A percentile compares a stretch with the other conserved stretches of the same genome.
Conservation (phyloP, 2,329 filamentous ascomycete genomes). For the Thermoascus crustaceus region DNA sequence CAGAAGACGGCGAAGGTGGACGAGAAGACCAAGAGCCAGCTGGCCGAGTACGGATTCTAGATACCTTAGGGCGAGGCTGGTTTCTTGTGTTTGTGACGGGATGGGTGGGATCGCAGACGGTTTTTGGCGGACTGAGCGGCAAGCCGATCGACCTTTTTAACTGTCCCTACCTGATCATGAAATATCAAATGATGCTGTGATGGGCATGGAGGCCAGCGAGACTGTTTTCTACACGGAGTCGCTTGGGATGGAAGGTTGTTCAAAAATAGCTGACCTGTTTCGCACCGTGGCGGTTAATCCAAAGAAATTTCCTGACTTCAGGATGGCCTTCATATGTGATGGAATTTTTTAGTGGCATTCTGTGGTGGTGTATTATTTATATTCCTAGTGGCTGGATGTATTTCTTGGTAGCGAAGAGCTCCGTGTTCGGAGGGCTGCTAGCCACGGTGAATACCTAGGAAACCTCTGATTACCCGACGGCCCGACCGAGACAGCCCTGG, state of each 20-base stretch:
- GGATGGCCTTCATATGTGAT: constrained; percentile 11
- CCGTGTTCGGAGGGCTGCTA: too few relatives aligned
- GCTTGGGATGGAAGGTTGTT: constrained; percentile 35
- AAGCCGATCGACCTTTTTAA: constrained; percentile 34
- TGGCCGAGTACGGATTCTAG: constrained; percentile 89
- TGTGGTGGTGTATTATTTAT: not conserved
- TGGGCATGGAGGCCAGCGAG: constrained; percentile 24
- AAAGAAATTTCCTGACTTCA: constrained; percentile 32
- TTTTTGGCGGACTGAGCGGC: constrained; percentile 33
- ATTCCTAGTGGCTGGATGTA: not conserved
- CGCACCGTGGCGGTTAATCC: constrained; percentile 37
- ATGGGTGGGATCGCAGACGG: constrained; percentile 33
- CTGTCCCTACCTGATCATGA: constrained; percentile 26
- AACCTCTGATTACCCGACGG: not conserved
- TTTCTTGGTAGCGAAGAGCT: too few relatives aligned
- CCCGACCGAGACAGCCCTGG: not conserved
- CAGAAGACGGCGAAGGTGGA: constrained; percentile 86
- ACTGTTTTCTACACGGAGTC: constrained; percentile 31
- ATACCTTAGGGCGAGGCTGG: constrained; percentile 33
- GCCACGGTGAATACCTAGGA: too few relatives aligned
- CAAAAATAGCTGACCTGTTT: constrained; percentile 34
- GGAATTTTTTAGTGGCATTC: constrained; percentile 2
- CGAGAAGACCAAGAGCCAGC: constrained; percentile 77
- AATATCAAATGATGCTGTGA: constrained; percentile 23
- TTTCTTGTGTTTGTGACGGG: constrained; percentile 33